These are phyloP conservation scores for Aureobasidium sp. DNA, from an alignment of 2,329 filamentous ascomycete genomes.

Conservation along the genomic window DNA sequence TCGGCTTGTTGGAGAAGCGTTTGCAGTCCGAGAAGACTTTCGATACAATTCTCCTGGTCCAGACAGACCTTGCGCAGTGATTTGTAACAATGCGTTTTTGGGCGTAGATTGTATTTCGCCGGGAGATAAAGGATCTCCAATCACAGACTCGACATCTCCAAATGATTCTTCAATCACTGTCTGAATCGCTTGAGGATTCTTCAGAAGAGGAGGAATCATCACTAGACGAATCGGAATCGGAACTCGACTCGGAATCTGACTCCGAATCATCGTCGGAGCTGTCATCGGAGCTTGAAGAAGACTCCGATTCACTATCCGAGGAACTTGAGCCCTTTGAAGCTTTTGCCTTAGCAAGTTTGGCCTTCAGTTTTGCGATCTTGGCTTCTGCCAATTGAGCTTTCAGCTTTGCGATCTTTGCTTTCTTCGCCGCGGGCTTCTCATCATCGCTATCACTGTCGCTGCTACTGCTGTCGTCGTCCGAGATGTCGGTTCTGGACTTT, in stretches of 20 bases:
- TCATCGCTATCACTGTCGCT: not conserved
- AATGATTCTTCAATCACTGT: conserved; percentile 16
- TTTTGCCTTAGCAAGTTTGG: conserved; percentile 3
- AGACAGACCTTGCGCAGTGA: too few species aligned
- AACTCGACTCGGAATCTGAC: not conserved
- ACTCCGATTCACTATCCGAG: conserved; percentile 9
- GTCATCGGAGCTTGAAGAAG: not conserved
- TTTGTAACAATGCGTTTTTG: too few species aligned
- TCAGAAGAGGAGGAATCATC: conserved; percentile 13
- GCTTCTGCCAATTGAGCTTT: not conserved
- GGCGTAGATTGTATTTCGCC: too few species aligned
- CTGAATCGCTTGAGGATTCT: conserved; percentile 14
- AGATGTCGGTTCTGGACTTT: conserved; percentile 30
- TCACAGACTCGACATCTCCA: too few species aligned
- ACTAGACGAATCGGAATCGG: not conserved
- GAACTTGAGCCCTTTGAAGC: conserved; percentile 10
- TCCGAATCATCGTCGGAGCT: not conserved
- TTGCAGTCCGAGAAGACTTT: too few species aligned
- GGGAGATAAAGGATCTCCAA: too few species aligned
- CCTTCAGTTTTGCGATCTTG: conserved; percentile 10
- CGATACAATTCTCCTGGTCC: too few species aligned
- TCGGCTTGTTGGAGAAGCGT: too few species aligned
- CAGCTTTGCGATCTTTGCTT: conserved; percentile 4
- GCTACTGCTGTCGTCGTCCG: conserved; percentile 19
- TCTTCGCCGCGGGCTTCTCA: not conserved